Evolutionary conservation across 768 basidiomycete genomes (phyloP).

Genomic region (Russula emetica): DNA sequence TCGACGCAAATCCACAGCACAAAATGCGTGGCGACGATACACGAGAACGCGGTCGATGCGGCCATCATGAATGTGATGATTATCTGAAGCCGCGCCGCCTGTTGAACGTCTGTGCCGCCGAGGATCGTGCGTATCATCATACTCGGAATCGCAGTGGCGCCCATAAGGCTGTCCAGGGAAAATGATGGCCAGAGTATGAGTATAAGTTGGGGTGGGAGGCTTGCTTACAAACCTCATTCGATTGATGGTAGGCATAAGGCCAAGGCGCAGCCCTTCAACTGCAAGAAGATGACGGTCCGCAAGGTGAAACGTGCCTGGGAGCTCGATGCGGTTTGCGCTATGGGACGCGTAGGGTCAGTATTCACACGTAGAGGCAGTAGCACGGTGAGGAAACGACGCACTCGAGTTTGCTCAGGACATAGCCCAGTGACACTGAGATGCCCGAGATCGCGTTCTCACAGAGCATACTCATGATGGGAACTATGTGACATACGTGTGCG

Average conservation of each 20-base stretch:
- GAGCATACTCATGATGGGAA: constrained; percentile 83
- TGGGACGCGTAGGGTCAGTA: not conserved
- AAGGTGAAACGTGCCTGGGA: constrained; percentile 75
- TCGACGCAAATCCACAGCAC: constrained; percentile 65
- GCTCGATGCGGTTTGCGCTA: constrained; percentile 81
- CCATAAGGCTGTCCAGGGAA: constrained; percentile 50
- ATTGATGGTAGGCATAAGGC: constrained; percentile 77
- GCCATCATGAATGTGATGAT: constrained; percentile 94
- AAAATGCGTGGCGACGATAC: constrained; percentile 58
- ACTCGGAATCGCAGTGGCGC: constrained; percentile 76
- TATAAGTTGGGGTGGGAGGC: not conserved
- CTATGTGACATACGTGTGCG: constrained; percentile 35
- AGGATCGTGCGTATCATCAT: constrained; percentile 94
- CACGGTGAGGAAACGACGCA: constrained; percentile 35
- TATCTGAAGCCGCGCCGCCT: constrained; percentile 85
- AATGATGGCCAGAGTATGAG: not conserved
- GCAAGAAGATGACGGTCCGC: constrained; percentile 82
- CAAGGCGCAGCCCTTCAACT: constrained; percentile 70
- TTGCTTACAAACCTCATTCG: constrained; percentile 67
- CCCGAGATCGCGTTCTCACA: constrained; percentile 76
- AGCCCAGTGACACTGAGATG: constrained; percentile 64
- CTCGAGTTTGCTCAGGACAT: constrained; percentile 73
- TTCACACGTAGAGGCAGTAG: not conserved
- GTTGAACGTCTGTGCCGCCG: constrained; percentile 77
- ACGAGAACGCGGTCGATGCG: constrained; percentile 66